Base-by-base conservation (phyloP, 208 protist species). In the Leishmania lainsoni region DNA sequence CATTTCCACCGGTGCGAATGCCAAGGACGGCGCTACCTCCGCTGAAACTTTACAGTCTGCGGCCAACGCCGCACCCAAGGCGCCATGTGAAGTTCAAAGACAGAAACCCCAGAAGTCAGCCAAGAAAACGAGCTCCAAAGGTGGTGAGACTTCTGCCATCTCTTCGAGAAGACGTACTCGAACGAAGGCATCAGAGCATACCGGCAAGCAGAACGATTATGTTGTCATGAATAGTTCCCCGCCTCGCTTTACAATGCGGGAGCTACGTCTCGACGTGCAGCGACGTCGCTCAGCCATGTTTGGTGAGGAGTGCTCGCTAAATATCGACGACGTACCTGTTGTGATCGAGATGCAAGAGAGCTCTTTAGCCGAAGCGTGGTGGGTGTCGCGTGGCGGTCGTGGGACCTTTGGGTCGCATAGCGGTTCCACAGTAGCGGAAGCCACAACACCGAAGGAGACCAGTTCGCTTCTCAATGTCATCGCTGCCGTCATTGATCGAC, bases 401-500 rank as follows among this genome's bases (percentile, higher is more conserved):
- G 51, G 39, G 29, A 42, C 74, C 14, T 73, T 69, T 42, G 69
- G 73, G 20, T 45, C 59, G 26, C 71, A 74, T 32, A 61, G 68
- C 80, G 72, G 45, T 58, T 32, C 32, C 16, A 51, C 51, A 2
- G 65, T 26, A 0, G 39, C 61, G 1, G 54, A 77, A 8, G 54
- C 63, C 65, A 70, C 78, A 1, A 81, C 75, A 29, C 70, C 78
- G 49, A 80, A 79, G n/a, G 79, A 73, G 32, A 29, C 76, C 63
- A 78, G 74, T 5, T 83, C 79, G 42, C 93, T 95, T 75, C 56
- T 92, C 8, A 83, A 91, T 20, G 92, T 93, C 76, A 84, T 95
- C 72, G 84, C 85, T 6, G 80, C 83, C 0, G 87, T 91, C 29
- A 73, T 95, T 5, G 81, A 90, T 29, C 56, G 56, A 12, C 87